Evolutionary conservation across 2,329 filamentous ascomycete genomes (phyloP), one percentile per base, ranked within the genome.

Genomic region (Penicillium sp.): DNA sequence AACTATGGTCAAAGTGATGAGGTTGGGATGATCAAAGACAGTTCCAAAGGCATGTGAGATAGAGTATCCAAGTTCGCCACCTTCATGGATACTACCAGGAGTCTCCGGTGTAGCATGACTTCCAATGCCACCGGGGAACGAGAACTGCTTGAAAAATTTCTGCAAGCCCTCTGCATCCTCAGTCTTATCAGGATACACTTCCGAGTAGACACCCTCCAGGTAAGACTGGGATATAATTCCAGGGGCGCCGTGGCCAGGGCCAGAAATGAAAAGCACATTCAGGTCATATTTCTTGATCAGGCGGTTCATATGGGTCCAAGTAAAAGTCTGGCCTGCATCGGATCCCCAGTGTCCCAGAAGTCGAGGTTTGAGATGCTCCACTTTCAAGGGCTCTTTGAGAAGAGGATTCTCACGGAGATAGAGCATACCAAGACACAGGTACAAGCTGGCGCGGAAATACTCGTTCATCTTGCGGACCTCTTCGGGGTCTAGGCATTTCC

Each of bases 81-180:
- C 89, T 71, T 92, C 89, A 69, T 92, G 89, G 59, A 90, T 80
- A 67, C 84, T 88, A 45, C 89, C 89, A 0, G 89, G 89, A 0
- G 88, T 91, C 75, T 92, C 89, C 1, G 89, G 89, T 1, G 88
- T 92, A 53, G 88, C 88, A 69, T 92, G 89, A 20, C 86, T 89
- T 52, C 88, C 88, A 65, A 91, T 87, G 52, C 89, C 89, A 18
- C 89, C 89, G 0, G 89, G 89, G 74, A 92, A 92, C 1, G 88
- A 91, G 76, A 92, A 92, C 61, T 88, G 84, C 76, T 90, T 91
- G 83, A 92, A 91, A 79, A 92, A 91, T 57, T 81, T 82, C 64
- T 86, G 83, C 80, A 92, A 77, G 25, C 89, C 89, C 55, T 87
- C 82, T 37, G 81, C 74, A 67, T 89, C 84, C 63, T 89, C 83